Percentiles rank a stretch among this genome's conserved stretches.
These are phyloP conservation scores for Melaleuca alternifolia DNA, from an alignment of 345 rosid species.

Conservation along the genomic window DNA sequence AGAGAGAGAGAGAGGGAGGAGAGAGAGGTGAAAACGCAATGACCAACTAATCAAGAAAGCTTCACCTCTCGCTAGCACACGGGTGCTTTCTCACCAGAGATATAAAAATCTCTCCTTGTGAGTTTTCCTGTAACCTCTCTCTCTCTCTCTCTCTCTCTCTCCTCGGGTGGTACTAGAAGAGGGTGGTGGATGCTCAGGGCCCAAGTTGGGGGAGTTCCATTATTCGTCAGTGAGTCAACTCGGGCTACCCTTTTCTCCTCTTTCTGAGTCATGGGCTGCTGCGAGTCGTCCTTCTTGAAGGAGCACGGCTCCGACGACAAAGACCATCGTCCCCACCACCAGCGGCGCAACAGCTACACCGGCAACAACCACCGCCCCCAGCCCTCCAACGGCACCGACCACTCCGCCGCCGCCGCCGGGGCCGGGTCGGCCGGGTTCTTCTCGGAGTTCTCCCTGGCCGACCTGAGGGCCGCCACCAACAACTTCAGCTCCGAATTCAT, in stretches of 20 bases:
- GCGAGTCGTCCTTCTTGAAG: conserved; percentile 33
- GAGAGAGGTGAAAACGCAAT: background rate
- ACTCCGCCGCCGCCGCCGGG: background rate
- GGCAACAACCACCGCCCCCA: conserved; percentile 2
- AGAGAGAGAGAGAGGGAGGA: background rate
- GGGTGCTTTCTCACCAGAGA: background rate
- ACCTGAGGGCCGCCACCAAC: conserved; percentile 73
- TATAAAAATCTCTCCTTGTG: background rate
- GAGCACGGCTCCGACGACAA: conserved; percentile 10
- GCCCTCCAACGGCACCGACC: conserved; percentile 16
- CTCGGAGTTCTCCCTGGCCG: conserved; percentile 62
- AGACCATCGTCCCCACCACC: background rate
- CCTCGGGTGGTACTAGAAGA: background rate
- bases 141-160: background rate
- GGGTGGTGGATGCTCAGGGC: background rate
- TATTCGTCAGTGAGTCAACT: background rate
- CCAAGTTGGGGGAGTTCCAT: background rate
- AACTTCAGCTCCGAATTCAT: conserved; percentile 64
- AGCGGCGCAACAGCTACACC: background rate
- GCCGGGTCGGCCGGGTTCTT: conserved; percentile 56
- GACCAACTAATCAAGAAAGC: background rate
- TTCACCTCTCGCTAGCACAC: background rate
- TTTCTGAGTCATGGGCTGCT: conserved; percentile 50
- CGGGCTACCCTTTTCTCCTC: background rate
- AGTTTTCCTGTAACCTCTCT: background rate